Percentiles rank a stretch among this genome's conserved stretches.
Evolutionary conservation across 257 asterid species (phyloP).

Genomic region (Nicotiana obtusifolia): DNA sequence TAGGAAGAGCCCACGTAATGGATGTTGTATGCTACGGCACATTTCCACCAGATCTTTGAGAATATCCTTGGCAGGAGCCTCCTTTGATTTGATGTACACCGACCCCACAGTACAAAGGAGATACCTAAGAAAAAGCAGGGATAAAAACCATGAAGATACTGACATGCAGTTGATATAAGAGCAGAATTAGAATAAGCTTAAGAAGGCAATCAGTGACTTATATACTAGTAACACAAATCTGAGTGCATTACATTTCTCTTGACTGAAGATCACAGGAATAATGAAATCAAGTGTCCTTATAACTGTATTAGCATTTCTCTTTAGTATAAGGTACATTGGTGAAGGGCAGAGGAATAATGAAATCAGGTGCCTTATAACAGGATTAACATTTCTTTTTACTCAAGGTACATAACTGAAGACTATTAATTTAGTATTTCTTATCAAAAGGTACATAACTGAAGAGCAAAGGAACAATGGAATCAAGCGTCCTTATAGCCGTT

Average conservation of each 20-base stretch:
- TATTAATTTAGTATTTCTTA: too few relatives aligned
- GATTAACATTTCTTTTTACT: background rate
- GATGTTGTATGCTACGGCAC: slow-evolving; percentile 97
- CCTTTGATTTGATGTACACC: slow-evolving; percentile 91
- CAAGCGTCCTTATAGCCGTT: background rate
- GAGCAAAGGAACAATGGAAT: background rate
- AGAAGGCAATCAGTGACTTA: background rate
- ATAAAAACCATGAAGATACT: slow-evolving; percentile 3
- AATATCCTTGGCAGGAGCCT: slow-evolving; percentile 97
- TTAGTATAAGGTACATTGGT: background rate
- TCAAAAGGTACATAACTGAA: background rate
- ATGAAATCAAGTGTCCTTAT: background rate
- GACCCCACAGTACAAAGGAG: slow-evolving; percentile 96
- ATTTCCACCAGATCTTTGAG: slow-evolving; percentile 98
- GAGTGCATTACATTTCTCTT: background rate
- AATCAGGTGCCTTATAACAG: background rate
- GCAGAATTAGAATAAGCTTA: background rate
- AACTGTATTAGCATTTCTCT: background rate
- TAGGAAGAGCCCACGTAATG: slow-evolving; percentile 90
- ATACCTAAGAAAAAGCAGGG: slow-evolving; percentile 49
- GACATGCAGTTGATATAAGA: background rate
- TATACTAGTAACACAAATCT: background rate
- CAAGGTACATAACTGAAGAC: background rate
- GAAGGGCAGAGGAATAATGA: background rate
- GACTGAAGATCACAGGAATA: background rate